Evolutionary conservation across 1,284 basidiomycete species (phyloP).

Genomic region (Leccinum huronense): DNA sequence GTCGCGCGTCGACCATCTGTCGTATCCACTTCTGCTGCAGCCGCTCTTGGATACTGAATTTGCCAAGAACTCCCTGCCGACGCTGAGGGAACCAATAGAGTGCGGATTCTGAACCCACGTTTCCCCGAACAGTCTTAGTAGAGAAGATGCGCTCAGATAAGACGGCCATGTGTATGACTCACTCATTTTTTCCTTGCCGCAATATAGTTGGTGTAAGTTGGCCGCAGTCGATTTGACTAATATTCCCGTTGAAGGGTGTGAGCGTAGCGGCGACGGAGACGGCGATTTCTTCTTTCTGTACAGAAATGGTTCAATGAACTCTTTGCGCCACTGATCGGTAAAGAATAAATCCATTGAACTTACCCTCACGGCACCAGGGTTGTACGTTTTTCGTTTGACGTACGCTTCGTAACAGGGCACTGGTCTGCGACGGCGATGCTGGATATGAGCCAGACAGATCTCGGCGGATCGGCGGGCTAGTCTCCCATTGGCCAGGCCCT

Average conservation of each 20-base stretch:
- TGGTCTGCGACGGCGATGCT: constrained; percentile 9
- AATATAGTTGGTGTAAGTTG: neutral
- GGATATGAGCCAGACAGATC: constrained; percentile 2
- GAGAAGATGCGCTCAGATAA: neutral
- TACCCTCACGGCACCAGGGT: neutral
- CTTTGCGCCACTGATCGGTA: constrained; percentile 11
- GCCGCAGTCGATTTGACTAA: neutral
- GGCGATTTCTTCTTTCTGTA: neutral
- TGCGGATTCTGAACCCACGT: neutral
- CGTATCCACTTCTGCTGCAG: constrained; percentile 28
- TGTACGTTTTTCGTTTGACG: constrained; percentile 1
- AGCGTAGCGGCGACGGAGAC: constrained; percentile 5
- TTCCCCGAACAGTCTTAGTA: neutral
- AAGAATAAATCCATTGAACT: constrained; percentile 4
- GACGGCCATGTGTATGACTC: neutral
- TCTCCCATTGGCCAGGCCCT: neutral
- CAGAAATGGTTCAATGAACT: neutral
- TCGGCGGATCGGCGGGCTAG: neutral
- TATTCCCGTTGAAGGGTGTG: constrained; percentile 10
- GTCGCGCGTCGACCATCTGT: constrained; percentile 40
- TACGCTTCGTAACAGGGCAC: constrained; percentile 4
- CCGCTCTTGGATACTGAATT: constrained; percentile 7
- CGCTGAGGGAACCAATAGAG: constrained; percentile 4
- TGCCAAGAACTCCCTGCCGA: constrained; percentile 4
- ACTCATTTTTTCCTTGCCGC: neutral